Evolutionary conservation across 2,329 filamentous ascomycete genomes (phyloP).

Genomic region (Paecilomyces sp.): DNA sequence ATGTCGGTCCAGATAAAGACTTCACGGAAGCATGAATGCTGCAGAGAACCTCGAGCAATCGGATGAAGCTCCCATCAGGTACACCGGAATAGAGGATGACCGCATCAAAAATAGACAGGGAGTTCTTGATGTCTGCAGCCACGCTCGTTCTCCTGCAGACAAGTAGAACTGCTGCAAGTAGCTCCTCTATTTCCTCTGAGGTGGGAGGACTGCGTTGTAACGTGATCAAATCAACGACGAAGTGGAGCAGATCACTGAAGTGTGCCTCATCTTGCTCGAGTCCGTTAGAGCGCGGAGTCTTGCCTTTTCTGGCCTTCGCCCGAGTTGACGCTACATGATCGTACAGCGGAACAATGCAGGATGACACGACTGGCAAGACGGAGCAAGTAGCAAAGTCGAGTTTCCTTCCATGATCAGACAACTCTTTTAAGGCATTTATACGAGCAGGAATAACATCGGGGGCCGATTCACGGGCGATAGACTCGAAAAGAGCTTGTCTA

Average conservation of each 20-base stretch:
- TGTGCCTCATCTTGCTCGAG: slow-evolving; percentile 26
- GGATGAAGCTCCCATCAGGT: slow-evolving; percentile 28
- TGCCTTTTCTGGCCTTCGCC: slow-evolving; percentile 30
- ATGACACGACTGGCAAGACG: slow-evolving; percentile 31
- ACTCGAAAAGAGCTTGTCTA: slow-evolving; percentile 27
- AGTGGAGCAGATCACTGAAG: slow-evolving; percentile 33
- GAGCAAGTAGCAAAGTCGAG: slow-evolving; percentile 33
- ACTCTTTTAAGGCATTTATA: slow-evolving; percentile 30
- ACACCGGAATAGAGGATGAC: slow-evolving; percentile 34
- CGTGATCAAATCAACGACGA: slow-evolving; percentile 35
- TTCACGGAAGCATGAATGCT: slow-evolving; percentile 39
- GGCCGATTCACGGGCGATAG: slow-evolving; percentile 25
- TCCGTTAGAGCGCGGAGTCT: slow-evolving; percentile 22
- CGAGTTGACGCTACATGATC: slow-evolving; percentile 27
- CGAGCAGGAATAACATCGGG: slow-evolving; percentile 31
- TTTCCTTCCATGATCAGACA: slow-evolving; percentile 38
- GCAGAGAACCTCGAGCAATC: slow-evolving; percentile 35
- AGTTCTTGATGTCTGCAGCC: slow-evolving; percentile 35
- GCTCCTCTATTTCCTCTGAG: slow-evolving; percentile 26
- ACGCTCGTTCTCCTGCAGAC: slow-evolving; percentile 35
- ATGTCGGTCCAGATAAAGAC: slow-evolving; percentile 34
- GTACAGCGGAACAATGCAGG: slow-evolving; percentile 33
- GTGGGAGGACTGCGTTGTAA: slow-evolving; percentile 31
- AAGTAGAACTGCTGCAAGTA: slow-evolving; percentile 30
- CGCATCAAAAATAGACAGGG: slow-evolving; percentile 34